Percentiles rank a stretch among this genome's conserved stretches.
Conservation (phyloP, 2,329 filamentous ascomycete genomes). For the Scedosporium apiospermum region DNA sequence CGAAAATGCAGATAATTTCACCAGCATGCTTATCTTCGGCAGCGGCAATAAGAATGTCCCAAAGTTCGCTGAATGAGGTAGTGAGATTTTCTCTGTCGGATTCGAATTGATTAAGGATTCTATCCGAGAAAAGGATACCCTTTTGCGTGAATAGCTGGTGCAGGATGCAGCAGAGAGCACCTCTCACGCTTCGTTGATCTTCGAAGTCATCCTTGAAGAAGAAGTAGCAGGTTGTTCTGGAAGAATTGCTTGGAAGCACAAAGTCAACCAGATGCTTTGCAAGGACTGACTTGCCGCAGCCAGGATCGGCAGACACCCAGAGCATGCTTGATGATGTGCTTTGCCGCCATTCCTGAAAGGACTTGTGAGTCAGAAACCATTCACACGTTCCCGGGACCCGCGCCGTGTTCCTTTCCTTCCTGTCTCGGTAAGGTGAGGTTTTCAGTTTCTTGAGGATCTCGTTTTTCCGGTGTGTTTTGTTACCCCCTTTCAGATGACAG, state of each 20-base stretch:
- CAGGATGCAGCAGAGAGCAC: conserved; percentile 24
- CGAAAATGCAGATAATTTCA: conserved; percentile 25
- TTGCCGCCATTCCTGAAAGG: conserved; percentile 12
- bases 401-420: conserved; percentile 21
- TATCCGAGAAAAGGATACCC: conserved; percentile 13
- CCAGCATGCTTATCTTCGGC: conserved; percentile 9
- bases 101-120: conserved; percentile 9
- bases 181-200: conserved; percentile 19
- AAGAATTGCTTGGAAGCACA: conserved; percentile 11
- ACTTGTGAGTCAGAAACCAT: conserved; percentile 12
- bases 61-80: conserved; percentile 19
- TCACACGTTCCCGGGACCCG: conserved; percentile 12
- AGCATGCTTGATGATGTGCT: conserved; percentile 12
- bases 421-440: conserved; percentile 13
- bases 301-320: conserved; percentile 31
- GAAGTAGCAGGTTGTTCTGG: conserved; percentile 26
- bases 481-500: too few species aligned
- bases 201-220: conserved; percentile 34
- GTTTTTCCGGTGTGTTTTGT: too few species aligned
- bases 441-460: not conserved
- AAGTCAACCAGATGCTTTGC: conserved; percentile 24
- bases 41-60: conserved; percentile 16
- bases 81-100: conserved; percentile 10
- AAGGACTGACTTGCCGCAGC: conserved; percentile 34
- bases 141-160: conserved; percentile 25